Evolutionary conservation across 768 basidiomycete species (phyloP).

Genomic region (Fomitopsis serialis): DNA sequence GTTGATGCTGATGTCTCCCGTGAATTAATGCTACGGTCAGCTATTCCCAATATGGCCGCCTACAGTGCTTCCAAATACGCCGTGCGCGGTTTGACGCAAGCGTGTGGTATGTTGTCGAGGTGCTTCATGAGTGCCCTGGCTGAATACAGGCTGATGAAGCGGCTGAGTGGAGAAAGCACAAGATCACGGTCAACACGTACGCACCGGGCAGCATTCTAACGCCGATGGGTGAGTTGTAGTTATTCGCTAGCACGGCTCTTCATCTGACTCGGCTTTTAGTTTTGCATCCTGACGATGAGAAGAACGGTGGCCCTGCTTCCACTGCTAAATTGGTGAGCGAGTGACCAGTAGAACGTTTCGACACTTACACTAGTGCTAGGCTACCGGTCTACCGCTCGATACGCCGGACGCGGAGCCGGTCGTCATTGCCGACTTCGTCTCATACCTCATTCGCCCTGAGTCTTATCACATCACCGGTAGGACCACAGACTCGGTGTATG

Average conservation of each 20-base stretch:
- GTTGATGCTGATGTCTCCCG: neutral
- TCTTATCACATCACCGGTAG: slow-evolving; percentile 14
- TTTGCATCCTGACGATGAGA: slow-evolving; percentile 6
- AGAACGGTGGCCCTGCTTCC: slow-evolving; percentile 11
- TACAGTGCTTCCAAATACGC: slow-evolving; percentile 23
- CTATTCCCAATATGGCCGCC: neutral
- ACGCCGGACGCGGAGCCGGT: slow-evolving; percentile 2
- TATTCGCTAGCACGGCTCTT: neutral
- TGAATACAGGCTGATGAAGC: slow-evolving; percentile 5
- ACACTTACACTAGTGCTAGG: neutral
- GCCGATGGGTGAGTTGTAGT: slow-evolving; percentile 7
- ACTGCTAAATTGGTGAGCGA: slow-evolving; percentile 6
- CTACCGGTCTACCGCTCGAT: slow-evolving; percentile 3
- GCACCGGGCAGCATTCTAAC: slow-evolving; percentile 22
- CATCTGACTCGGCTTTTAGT: neutral
- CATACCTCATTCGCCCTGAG: slow-evolving; percentile 17
- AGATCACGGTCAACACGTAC: slow-evolving; percentile 24
- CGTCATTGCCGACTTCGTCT: slow-evolving; percentile 14
- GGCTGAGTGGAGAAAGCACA: slow-evolving; percentile 11
- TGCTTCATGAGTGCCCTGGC: too few relatives aligned
- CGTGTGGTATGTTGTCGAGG: slow-evolving; percentile 6
- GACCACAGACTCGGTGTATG: neutral
- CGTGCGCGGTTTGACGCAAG: slow-evolving; percentile 21
- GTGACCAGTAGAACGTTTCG: neutral
- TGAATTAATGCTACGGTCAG: neutral